Percentiles rank a stretch among this genome's conserved stretches.
These are phyloP conservation scores for Tulasnella sp. DNA, from an alignment of 768 basidiomycete species.

Conservation along the genomic window DNA sequence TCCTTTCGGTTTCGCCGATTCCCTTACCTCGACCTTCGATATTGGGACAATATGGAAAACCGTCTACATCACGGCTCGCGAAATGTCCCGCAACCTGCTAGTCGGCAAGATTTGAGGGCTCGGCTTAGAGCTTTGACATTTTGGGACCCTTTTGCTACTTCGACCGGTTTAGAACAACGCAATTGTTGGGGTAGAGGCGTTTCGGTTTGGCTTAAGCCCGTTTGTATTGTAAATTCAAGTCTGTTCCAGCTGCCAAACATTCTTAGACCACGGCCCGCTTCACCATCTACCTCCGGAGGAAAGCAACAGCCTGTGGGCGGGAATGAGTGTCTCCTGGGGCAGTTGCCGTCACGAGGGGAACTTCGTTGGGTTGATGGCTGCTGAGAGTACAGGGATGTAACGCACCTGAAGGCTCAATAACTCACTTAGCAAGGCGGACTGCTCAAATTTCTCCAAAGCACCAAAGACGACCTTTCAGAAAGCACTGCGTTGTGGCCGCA, in stretches of 20 bases:
- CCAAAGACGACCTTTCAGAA: neutral
- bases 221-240: neutral
- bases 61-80: conserved; percentile 68
- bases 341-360: too few species aligned
- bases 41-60: conserved; percentile 66
- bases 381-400: neutral
- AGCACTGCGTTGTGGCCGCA: neutral
- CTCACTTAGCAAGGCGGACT: neutral
- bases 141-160: conserved; percentile 42
- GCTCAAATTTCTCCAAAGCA: neutral
- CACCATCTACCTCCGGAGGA: conserved; percentile 42
- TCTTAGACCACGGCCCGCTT: conserved; percentile 32
- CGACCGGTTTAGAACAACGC: neutral
- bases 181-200: neutral
- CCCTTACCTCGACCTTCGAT: conserved; percentile 84
- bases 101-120: conserved; percentile 71
- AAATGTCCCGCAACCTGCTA: conserved; percentile 77
- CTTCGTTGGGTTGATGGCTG: neutral
- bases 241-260: neutral
- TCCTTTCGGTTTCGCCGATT: conserved; percentile 88
- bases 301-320: too few species aligned
- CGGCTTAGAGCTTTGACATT: neutral
- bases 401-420: neutral
- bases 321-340: too few species aligned
- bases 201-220: neutral